phyloP scores from a whole-genome alignment of 2,329 filamentous ascomycete genomes.

The Fusarium sacchari region DNA sequence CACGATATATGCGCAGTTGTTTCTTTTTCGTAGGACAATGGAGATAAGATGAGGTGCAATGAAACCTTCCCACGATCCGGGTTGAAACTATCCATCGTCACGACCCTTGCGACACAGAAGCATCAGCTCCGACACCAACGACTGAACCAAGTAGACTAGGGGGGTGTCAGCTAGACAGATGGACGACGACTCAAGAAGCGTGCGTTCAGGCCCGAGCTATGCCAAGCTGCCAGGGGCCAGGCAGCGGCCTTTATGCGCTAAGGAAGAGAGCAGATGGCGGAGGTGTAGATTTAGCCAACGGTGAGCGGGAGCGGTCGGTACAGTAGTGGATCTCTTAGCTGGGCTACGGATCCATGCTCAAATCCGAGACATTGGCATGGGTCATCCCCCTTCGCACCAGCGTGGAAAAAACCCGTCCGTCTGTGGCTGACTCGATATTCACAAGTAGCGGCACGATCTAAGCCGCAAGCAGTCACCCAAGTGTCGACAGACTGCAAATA shows the following conservation, averaged over 20 bases:
- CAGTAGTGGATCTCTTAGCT: slow-evolving; percentile 29
- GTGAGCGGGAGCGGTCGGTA: slow-evolving; percentile 35
- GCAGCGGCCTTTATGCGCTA: background rate
- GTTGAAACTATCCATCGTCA: slow-evolving; percentile 27
- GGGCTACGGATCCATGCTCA: slow-evolving; percentile 17
- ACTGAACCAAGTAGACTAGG: background rate
- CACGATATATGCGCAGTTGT: background rate
- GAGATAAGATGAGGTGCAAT: slow-evolving; percentile 38
- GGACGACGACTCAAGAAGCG: background rate
- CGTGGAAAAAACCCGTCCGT: slow-evolving; percentile 21
- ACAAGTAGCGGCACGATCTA: slow-evolving; percentile 27
- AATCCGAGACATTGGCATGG: slow-evolving; percentile 35
- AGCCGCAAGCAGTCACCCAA: slow-evolving; percentile 24
- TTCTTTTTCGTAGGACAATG: slow-evolving; percentile 12
- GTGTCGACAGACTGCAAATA: slow-evolving; percentile 19
- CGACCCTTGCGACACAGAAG: slow-evolving; percentile 4
- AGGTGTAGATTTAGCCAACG: slow-evolving; percentile 32
- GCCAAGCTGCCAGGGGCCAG: slow-evolving; percentile 4
- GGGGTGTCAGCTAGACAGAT: background rate
- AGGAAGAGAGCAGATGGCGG: background rate
- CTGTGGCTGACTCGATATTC: slow-evolving; percentile 32
- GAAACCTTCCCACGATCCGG: slow-evolving; percentile 27
- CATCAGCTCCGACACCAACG: background rate
- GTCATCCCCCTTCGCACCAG: slow-evolving; percentile 18
- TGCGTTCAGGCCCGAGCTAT: background rate